These are phyloP conservation scores for Naganishia onofrii DNA, from an alignment of 768 basidiomycete species.

Conservation along the genomic window DNA sequence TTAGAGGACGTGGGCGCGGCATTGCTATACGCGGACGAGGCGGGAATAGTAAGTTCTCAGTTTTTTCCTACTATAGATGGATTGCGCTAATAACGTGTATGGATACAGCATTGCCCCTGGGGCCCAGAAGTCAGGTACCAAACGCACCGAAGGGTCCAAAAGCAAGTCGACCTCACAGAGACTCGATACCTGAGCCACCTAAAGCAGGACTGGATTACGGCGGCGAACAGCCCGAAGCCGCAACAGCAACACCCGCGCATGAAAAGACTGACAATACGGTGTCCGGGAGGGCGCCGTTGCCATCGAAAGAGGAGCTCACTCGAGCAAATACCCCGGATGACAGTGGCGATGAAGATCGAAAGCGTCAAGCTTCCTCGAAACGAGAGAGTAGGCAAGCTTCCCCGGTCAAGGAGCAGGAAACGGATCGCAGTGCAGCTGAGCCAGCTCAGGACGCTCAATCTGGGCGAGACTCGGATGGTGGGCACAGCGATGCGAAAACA, in stretches of 20 bases:
- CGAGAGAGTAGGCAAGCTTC: neutral
- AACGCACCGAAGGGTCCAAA: slow-evolving; percentile 32
- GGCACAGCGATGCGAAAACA: slow-evolving; percentile 11
- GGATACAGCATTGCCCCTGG: slow-evolving; percentile 21
- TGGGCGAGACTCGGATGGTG: slow-evolving; percentile 14
- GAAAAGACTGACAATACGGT: slow-evolving; percentile 9
- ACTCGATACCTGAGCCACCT: slow-evolving; percentile 15
- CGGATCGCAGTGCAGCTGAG: neutral
- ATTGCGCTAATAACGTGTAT: neutral
- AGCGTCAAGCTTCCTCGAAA: slow-evolving; percentile 9
- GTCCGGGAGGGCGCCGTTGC: slow-evolving; percentile 11
- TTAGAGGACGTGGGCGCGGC: slow-evolving; percentile 25
- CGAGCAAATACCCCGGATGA: neutral
- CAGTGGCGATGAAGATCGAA: neutral
- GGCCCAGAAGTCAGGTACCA: slow-evolving; percentile 27
- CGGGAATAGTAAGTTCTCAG: slow-evolving; percentile 24
- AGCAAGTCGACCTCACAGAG: slow-evolving; percentile 28
- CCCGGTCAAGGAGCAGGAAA: slow-evolving; percentile 5
- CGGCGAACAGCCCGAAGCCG: slow-evolving; percentile 24
- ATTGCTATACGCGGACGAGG: slow-evolving; percentile 25
- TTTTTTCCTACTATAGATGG: neutral
- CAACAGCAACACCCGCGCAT: neutral
- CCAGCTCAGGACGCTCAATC: neutral
- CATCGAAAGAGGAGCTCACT: slow-evolving; percentile 5
- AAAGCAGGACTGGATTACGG: slow-evolving; percentile 32